Base-by-base conservation (phyloP, 1,139 yeast genomes). In the Yamadazyma buinensis region DNA sequence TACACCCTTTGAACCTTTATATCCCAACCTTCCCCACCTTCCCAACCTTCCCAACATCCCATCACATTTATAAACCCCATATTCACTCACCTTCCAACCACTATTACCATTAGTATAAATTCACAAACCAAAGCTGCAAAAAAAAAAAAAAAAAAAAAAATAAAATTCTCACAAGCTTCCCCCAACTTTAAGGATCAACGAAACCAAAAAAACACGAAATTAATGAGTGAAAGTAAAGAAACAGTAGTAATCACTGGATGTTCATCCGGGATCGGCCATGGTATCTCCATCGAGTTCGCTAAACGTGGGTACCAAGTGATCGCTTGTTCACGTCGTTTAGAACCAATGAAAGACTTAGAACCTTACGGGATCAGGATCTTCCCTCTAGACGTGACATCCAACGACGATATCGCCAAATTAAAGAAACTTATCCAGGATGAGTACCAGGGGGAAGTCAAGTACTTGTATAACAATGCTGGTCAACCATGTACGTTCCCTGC, bases 241-340 rank as follows among this genome's bases (percentile, higher is more conserved):
- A 17, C 22, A 8, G 88, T 79, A 2, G 61, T 83, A 28, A 74
- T 85, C 22, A 85, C 95, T 1, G 95, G 95, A 7, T 85, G 86
- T 13, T 82, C 92, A 0, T 80, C 90, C 0, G 95, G 95, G 9
- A 85, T 85, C 37, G 95, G 95, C 4, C 75, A 63, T 51, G 77
- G 79, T 13, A 61, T 82, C 9, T 78, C 90, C 22, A 66, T 72
- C 37, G 87, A 82, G 48, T 66, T 84, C 41, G 80, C 85, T 12
- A 54, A 59, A 14, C 60, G 77, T 39, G 87, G 87, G 2, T 80
- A 72, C 57, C 66, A 63, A 38, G 92, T 85, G 2, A 59, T 58
- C 41, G 64, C 62, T 13, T 82, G 85, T 32, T 92, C 95, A 1
- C 69, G 95, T 51, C 68, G 88, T 45, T 52, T 76, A 23, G 81